Evolutionary conservation across 2,329 filamentous ascomycete genomes (phyloP).

Genomic region (Fusarium papillatum): DNA sequence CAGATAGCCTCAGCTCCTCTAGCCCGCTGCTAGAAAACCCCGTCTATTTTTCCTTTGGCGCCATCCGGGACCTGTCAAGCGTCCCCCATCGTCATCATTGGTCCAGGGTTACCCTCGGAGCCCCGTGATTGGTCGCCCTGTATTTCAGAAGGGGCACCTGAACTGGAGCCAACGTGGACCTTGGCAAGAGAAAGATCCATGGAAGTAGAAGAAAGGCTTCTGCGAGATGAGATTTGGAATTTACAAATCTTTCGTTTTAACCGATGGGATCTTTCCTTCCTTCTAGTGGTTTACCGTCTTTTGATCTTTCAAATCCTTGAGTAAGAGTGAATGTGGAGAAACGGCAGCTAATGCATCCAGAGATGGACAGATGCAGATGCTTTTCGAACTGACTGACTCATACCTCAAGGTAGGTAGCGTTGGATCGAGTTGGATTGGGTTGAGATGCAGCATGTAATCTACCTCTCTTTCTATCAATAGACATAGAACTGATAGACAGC

Average conservation of each 20-base stretch:
- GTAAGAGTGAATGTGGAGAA: not conserved
- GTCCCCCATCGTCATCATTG: slow-evolving; percentile 33
- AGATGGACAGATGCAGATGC: not conserved
- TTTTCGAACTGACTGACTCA: not conserved
- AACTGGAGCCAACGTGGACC: not conserved
- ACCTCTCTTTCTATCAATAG: not conserved
- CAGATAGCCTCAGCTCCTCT: not conserved
- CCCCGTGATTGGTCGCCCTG: slow-evolving; percentile 43
- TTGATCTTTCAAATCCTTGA: not conserved
- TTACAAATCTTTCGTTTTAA: not conserved
- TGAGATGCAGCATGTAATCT: not conserved
- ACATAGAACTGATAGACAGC: not conserved
- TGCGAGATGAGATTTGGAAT: not conserved
- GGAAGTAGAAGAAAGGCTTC: not conserved
- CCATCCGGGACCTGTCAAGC: not conserved
- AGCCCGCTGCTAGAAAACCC: not conserved
- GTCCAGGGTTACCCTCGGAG: slow-evolving; percentile 17
- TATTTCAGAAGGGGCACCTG: slow-evolving; percentile 22
- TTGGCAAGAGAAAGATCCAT: not conserved
- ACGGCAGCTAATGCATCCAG: slow-evolving; percentile 1
- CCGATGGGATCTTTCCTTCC: not conserved
- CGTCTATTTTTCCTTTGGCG: not conserved
- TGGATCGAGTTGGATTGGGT: not conserved
- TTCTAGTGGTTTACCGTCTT: not conserved
- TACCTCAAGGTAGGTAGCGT: not conserved